Conservation (phyloP, 148 eudicot species). For the Amaranthus palmeri region DNA sequence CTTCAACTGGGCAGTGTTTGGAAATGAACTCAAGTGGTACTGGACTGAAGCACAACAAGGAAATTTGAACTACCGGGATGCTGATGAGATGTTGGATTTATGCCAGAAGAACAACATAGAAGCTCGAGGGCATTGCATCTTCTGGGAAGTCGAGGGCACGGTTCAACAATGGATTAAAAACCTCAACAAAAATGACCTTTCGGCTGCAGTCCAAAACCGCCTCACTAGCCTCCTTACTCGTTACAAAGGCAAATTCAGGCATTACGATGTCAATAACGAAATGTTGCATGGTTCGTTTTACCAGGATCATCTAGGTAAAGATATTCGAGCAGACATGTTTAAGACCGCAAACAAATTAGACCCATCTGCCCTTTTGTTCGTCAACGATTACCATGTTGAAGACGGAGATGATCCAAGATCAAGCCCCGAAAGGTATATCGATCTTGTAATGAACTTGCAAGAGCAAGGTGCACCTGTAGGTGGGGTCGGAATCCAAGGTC, state of each 20-base stretch:
- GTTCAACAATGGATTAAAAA: conserved; percentile 67
- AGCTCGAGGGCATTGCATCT: conserved; percentile 86
- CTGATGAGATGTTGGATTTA: conserved; percentile 70
- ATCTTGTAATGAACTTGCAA: conserved; percentile 65
- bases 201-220: conserved; percentile 65
- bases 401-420: conserved; percentile 70
- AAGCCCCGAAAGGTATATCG: conserved; percentile 75
- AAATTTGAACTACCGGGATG: conserved; percentile 72
- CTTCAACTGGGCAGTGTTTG: conserved; percentile 96
- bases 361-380: conserved; percentile 59
- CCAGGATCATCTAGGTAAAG: conserved; percentile 68
- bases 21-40: conserved; percentile 90
- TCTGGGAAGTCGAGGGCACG: conserved; percentile 74
- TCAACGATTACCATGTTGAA: conserved; percentile 88
- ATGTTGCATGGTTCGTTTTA: conserved; percentile 94
- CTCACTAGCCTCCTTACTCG: conserved; percentile 67
- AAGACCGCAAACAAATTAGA: conserved; percentile 73
- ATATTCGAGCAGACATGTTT: conserved; percentile 72
- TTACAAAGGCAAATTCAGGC: conserved; percentile 86
- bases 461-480: conserved; percentile 89
- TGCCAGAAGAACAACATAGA: conserved; percentile 57
- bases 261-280: conserved; percentile 94
- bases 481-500: conserved; percentile 91
- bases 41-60: conserved; percentile 88
- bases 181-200: conserved; percentile 45